These are phyloP conservation scores for Kwoniella bestiolae DNA, from an alignment of 768 basidiomycete species.

Conservation along the genomic window DNA sequence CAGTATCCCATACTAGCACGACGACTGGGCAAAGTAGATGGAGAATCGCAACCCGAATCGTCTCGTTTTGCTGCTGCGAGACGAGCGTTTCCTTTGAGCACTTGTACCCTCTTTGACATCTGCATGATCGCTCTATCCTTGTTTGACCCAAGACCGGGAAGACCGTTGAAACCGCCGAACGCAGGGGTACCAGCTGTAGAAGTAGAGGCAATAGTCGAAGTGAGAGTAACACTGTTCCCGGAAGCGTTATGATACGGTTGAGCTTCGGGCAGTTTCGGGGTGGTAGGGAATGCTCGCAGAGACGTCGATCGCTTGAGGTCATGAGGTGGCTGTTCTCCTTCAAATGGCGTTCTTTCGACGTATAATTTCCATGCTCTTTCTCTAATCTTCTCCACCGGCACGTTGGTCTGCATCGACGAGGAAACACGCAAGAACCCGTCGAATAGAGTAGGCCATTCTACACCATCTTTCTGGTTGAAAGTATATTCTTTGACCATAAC, in stretches of 20 bases:
- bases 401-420: constrained; percentile 29
- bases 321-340: constrained; percentile 39
- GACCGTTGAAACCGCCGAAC: constrained; percentile 25
- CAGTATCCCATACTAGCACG: constrained; percentile 15
- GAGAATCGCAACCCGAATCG: neutral
- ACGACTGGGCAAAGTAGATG: constrained; percentile 5
- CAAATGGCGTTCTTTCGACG: constrained; percentile 42
- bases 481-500: constrained; percentile 80
- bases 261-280: constrained; percentile 34
- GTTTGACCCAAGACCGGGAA: constrained; percentile 22
- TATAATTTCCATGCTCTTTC: constrained; percentile 51
- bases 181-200: constrained; percentile 50
- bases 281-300: constrained; percentile 49
- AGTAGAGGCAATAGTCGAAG: constrained; percentile 81
- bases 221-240: constrained; percentile 90
- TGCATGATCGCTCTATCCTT: constrained; percentile 52
- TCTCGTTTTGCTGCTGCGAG: constrained; percentile 29
- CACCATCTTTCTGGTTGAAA: constrained; percentile 57
- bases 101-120: constrained; percentile 56
- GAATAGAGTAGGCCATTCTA: constrained; percentile 82
- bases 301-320: constrained; percentile 54
- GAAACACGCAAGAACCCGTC: constrained; percentile 47
- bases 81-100: constrained; percentile 51
- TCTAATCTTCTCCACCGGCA: constrained; percentile 41
- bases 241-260: constrained; percentile 70